Base-by-base conservation (phyloP, 2,329 filamentous ascomycete genomes). In the Falciphora oryzae region DNA sequence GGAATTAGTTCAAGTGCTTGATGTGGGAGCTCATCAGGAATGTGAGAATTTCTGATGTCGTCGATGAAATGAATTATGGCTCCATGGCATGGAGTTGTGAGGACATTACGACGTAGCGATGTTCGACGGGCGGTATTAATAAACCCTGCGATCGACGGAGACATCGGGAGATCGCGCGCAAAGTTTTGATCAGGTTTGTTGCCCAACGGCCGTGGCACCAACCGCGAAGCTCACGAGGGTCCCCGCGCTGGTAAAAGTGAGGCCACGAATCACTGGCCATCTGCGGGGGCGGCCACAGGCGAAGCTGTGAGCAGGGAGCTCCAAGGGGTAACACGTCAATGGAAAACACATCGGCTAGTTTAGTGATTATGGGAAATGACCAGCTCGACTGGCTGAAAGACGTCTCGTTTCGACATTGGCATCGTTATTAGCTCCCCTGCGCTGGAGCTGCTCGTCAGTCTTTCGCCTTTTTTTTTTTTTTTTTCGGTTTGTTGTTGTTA, bases 171-270 rank as follows among this genome's bases (percentile, higher is more conserved):
- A 11, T 25, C 7, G 44, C 7, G 22, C 44, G 22, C 10, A 53
- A 18, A 16, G 38, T 44, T 44, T 11, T 18, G 16, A 5, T 53
- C 44, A 11, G 44, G 18, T 11, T 22, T 22, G 44, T 53, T 53
- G 44, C 44, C 44, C 44, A 53, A 53, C 44, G n/a, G 44, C 44
- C 44, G 44, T 53, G 44, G 44, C 44, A 53, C 44, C 44, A 53
- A 53, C 44, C 44, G n/a, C 22, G 44, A 25, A 22, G 44, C 18
- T 25, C 44, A 10, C 4, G 44, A 53, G 44, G 44, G n/a, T 53
- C 44, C 44, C 44, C 44, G 44, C 22, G 44, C n/a, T 44, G 38
- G 38, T 14, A 7, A 22, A 53, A 53, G 44, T 53, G 44, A 53
- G 44, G 44, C 44, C 44, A 53, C 44, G 44, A 53, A 53, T 53